Conservation (phyloP, 345 rosid species). For the Moringa oleifera region DNA sequence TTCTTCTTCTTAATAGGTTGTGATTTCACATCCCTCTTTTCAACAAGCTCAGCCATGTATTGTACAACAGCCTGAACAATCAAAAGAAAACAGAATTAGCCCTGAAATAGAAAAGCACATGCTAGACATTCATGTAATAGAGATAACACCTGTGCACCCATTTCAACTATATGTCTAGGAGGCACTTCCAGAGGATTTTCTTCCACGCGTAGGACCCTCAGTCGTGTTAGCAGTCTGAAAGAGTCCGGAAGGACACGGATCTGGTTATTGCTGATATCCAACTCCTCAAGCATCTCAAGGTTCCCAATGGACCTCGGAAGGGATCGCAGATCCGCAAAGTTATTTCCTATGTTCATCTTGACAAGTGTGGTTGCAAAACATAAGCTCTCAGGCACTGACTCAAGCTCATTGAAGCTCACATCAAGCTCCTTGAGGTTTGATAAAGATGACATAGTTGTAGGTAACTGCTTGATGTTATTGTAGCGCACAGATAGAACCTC, state of each 20-base stretch:
- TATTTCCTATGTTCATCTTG: slow-evolving; percentile 88
- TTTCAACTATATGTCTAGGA: slow-evolving; percentile 63
- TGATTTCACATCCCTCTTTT: slow-evolving; percentile 44
- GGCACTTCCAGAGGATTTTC: slow-evolving; percentile 93
- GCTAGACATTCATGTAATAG: not conserved
- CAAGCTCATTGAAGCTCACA: slow-evolving; percentile 97
- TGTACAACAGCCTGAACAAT: slow-evolving; percentile 72
- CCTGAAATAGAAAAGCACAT: not conserved
- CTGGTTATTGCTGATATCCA: slow-evolving; percentile 96
- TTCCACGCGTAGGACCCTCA: slow-evolving; percentile 57
- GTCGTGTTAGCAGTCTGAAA: slow-evolving; percentile 62
- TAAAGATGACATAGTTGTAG: slow-evolving; percentile 88
- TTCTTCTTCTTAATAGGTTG: slow-evolving; percentile 71
- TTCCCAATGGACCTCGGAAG: slow-evolving; percentile 91
- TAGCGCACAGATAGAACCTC: slow-evolving; percentile 82
- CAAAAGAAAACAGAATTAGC: slow-evolving; percentile 18
- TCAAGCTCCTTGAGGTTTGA: slow-evolving; percentile 73
- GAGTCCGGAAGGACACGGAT: slow-evolving; percentile 85
- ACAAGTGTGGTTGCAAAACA: slow-evolving; percentile 80
- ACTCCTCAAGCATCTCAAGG: slow-evolving; percentile 88
- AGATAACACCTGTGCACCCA: slow-evolving; percentile 80
- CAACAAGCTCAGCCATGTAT: slow-evolving; percentile 73
- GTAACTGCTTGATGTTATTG: slow-evolving; percentile 79
- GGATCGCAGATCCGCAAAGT: slow-evolving; percentile 75
- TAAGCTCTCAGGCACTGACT: slow-evolving; percentile 89